Conservation (phyloP, 2,329 filamentous ascomycete species). For the Diaporthe citrichinensis region DNA sequence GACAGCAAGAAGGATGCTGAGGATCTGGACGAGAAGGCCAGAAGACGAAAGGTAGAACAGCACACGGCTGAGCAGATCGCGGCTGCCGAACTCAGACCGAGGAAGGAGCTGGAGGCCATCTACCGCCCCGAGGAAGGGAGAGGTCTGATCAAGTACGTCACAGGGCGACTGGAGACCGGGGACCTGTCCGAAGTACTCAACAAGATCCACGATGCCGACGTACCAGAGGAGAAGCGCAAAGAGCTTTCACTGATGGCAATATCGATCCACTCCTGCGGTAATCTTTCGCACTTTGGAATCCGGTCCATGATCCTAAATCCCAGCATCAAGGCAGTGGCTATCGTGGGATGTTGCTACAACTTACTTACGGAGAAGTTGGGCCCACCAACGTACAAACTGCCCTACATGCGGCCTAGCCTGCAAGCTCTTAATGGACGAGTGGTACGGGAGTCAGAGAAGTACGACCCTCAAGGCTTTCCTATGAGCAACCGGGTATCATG, state of each 20-base stretch:
- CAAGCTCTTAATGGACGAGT: constrained; percentile 79
- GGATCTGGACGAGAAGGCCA: constrained; percentile 57
- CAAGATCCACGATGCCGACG: constrained; percentile 66
- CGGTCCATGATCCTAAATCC: constrained; percentile 88
- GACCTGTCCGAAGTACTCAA: constrained; percentile 78
- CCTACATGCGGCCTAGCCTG: constrained; percentile 78
- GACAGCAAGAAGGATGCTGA: constrained; percentile 58
- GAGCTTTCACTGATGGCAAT: constrained; percentile 82
- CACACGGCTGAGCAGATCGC: constrained; percentile 47
- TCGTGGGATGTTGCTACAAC: constrained; percentile 99
- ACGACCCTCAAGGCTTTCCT: constrained; percentile 92
- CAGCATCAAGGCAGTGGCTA: constrained; percentile 88
- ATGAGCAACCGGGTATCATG: constrained; percentile 82
- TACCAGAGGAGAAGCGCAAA: constrained; percentile 48
- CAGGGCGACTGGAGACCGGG: constrained; percentile 80
- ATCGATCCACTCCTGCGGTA: constrained; percentile 97
- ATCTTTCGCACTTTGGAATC: constrained; percentile 95
- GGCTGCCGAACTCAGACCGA: constrained; percentile 65
- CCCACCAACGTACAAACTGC: constrained; percentile 87
- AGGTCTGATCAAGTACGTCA: constrained; percentile 82
- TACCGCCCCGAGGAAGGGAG: constrained; percentile 73
- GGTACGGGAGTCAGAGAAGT: constrained; percentile 76
- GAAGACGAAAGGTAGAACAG: constrained; percentile 52
- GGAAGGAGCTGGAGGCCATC: constrained; percentile 63
- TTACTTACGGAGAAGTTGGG: constrained; percentile 91